Conservation (phyloP, 1,139 yeast species). For the Kluyveromyces sp. region DNA sequence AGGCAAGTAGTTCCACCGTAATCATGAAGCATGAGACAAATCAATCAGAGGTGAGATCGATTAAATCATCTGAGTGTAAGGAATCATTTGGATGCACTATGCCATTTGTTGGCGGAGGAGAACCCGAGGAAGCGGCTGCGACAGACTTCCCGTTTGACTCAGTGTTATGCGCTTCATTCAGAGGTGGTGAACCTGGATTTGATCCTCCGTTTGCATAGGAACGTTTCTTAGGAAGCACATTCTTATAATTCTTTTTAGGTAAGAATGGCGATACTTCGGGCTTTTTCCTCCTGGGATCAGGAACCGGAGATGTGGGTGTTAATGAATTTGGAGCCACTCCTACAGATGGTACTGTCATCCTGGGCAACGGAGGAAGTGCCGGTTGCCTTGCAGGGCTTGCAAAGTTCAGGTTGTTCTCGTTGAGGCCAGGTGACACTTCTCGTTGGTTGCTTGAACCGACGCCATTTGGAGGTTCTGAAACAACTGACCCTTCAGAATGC, state of each 20-base stretch:
- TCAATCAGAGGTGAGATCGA: constrained; percentile 28
- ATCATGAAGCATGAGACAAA: too few species aligned
- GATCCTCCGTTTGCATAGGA: constrained; percentile 12
- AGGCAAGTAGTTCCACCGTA: too few species aligned
- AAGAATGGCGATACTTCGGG: constrained; percentile 23
- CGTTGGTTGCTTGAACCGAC: not conserved
- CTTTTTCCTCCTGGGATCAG: constrained; percentile 11
- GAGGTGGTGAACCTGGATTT: not conserved
- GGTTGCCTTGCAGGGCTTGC: not conserved
- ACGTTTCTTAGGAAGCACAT: constrained; percentile 23
- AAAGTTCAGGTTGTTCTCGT: not conserved
- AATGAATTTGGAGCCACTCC: not conserved
- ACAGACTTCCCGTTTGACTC: not conserved
- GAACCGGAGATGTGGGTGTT: not conserved
- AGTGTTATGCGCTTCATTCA: not conserved
- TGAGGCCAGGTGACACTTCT: not conserved
- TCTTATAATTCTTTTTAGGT: constrained; percentile 18
- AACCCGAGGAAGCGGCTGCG: not conserved
- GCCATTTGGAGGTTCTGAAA: not conserved
- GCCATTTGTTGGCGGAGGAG: not conserved
- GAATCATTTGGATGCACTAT: constrained; percentile 4
- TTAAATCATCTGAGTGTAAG: constrained; percentile 14
- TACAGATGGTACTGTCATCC: not conserved
- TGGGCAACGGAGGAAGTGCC: constrained; percentile 9
- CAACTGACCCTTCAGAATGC: not conserved